These are phyloP conservation scores for Penicillium desertorum DNA, from an alignment of 495 filamentous ascomycete species.

Conservation along the genomic window DNA sequence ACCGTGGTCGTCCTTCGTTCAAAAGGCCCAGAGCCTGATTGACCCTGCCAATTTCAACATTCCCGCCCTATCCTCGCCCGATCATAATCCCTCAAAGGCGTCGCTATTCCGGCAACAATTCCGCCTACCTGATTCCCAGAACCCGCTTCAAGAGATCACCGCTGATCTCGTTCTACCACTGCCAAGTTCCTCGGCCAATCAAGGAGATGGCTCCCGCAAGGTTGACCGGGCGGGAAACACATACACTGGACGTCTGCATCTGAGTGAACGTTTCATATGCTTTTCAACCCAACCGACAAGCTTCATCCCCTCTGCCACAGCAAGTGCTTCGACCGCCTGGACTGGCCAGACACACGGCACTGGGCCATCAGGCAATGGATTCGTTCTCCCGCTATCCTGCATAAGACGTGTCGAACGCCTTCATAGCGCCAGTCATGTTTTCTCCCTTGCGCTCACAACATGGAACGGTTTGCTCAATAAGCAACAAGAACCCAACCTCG, in stretches of 20 bases:
- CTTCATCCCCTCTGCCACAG: conserved; percentile 75
- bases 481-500: conserved; percentile 55
- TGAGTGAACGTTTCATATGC: conserved; percentile 91
- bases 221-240: conserved; percentile 65
- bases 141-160: conserved; percentile 90
- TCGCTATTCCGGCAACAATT: conserved; percentile 95
- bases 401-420: conserved; percentile 89
- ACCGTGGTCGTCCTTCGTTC: conserved; percentile 81
- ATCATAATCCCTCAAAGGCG: conserved; percentile 83
- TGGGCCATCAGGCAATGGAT: conserved; percentile 93
- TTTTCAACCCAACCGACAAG: conserved; percentile 92
- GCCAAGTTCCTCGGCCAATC: conserved; percentile 51
- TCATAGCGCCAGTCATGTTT: conserved; percentile 86
- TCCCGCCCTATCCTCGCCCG: conserved; percentile 63
- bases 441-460: conserved; percentile 89
- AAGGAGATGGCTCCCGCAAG: conserved; percentile 62
- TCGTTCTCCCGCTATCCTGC: conserved; percentile 90
- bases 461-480: conserved; percentile 74
- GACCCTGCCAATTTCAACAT: conserved; percentile 69
- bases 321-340: conserved; percentile 71
- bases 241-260: conserved; percentile 89
- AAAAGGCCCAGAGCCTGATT: conserved; percentile 93
- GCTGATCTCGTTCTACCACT: conserved; percentile 84
- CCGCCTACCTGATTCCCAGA: conserved; percentile 87
- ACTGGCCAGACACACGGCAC: conserved; percentile 87